A percentile compares a stretch with the other conserved stretches of the same genome.
phyloP scores from a whole-genome alignment of 139 green algal genomes.

The Picochlorum sp. region DNA sequence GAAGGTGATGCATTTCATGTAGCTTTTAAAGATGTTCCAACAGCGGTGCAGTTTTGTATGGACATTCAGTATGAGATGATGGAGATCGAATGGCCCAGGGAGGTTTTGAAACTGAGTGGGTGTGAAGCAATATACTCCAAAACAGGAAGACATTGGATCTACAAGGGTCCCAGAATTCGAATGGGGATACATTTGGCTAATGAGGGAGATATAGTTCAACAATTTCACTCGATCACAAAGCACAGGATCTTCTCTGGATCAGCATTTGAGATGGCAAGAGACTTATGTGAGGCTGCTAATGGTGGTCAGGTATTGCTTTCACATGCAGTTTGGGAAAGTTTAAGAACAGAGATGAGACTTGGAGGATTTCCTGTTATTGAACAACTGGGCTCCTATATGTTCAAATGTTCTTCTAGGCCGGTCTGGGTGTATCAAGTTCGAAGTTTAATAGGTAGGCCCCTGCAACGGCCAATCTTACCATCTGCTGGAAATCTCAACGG shows the following conservation, averaged over 20 bases:
- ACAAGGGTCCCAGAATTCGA: slow-evolving; percentile 59
- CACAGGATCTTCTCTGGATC: slow-evolving; percentile 61
- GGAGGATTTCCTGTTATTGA: slow-evolving; percentile 65
- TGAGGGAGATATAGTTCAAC: slow-evolving; percentile 53
- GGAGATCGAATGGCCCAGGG: slow-evolving; percentile 49
- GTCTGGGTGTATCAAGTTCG: slow-evolving; percentile 53
- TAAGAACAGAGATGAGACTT: slow-evolving; percentile 43
- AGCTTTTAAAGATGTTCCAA: slow-evolving; percentile 43
- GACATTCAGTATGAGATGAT: slow-evolving; percentile 66
- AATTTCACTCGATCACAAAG: slow-evolving; percentile 58
- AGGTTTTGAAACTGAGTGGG: slow-evolving; percentile 45
- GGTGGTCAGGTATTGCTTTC: slow-evolving; percentile 61
- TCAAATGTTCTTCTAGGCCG: slow-evolving; percentile 25
- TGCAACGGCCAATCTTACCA: slow-evolving; percentile 26
- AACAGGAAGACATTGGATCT: slow-evolving; percentile 13
- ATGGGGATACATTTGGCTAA: slow-evolving; percentile 77
- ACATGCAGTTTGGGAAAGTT: slow-evolving; percentile 50
- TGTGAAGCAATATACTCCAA: slow-evolving; percentile 34
- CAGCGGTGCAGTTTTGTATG: slow-evolving; percentile 60
- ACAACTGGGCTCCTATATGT: slow-evolving; percentile 52
- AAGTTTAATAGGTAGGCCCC: slow-evolving; percentile 41
- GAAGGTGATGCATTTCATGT: slow-evolving; percentile 69
- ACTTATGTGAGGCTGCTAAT: slow-evolving; percentile 49
- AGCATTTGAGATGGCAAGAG: slow-evolving; percentile 42
- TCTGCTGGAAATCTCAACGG: slow-evolving; percentile 1